These are phyloP conservation scores for Auxenochlorella protothecoides DNA, from an alignment of 139 green algal species.

Conservation along the genomic window DNA sequence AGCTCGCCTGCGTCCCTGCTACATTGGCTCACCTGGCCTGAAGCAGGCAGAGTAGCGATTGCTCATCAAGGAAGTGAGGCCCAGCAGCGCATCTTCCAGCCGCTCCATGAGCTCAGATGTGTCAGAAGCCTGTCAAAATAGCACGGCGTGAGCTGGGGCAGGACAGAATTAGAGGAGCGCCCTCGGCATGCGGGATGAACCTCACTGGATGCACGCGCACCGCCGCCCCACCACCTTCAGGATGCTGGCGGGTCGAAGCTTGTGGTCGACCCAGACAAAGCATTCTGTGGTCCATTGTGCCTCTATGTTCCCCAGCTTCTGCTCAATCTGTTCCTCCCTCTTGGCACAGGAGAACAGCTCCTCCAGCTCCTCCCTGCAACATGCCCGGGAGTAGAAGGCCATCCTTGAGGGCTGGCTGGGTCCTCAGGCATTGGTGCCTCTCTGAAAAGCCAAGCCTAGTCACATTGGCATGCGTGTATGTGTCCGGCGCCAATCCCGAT, in stretches of 20 bases:
- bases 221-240: slow-evolving; percentile 49
- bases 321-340: slow-evolving; percentile 89
- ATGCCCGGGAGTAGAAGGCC: too few relatives aligned
- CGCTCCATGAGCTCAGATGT: slow-evolving; percentile 89
- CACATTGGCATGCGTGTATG: too few relatives aligned
- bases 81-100: slow-evolving; percentile 91
- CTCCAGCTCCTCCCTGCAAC: slow-evolving; percentile 65
- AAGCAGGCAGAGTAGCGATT: slow-evolving; percentile 85
- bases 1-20: not conserved
- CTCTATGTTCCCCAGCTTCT: slow-evolving; percentile 54
- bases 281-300: slow-evolving; percentile 34
- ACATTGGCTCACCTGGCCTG: slow-evolving; percentile 66
- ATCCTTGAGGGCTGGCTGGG: too few relatives aligned
- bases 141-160: not conserved
- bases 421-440: too few relatives aligned
- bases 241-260: slow-evolving; percentile 75
- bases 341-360: slow-evolving; percentile 67
- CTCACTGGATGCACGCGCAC: not conserved
- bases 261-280: slow-evolving; percentile 81
- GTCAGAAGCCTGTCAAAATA: slow-evolving; percentile 36
- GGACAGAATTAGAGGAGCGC: not conserved
- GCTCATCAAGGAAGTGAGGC: slow-evolving; percentile 79
- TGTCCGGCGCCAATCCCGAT: too few relatives aligned
- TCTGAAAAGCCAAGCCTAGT: too few relatives aligned
- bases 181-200: not conserved